phyloP scores from a whole-genome alignment of 306 rosid genomes.

The Cucumis sativus region Cucumber_9930_V3 NC_026655.2:25810501-25811000 shows the following conservation, averaged over 20 bases:
- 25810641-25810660: constrained; percentile 33
- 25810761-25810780: constrained; percentile 30
- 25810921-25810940: no score
- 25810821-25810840: neutral
- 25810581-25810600: neutral
- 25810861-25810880: neutral
- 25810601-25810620: neutral
- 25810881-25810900: neutral
- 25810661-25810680: constrained; percentile 36
- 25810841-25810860: neutral
- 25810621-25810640: constrained; percentile 30
- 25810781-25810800: constrained; percentile 60
- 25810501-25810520: neutral
- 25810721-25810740: constrained; percentile 61
- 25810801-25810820: constrained; percentile 35
- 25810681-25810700: constrained; percentile 41
- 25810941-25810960: no score
- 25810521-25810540: neutral
- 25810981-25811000: no score
- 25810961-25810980: no score
- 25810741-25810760: constrained; percentile 61
- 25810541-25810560: neutral
- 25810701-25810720: constrained; percentile 50
- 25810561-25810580: neutral
- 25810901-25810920: neutral